Evolutionary conservation across 176 grass and related monocot genomes (phyloP), one percentile per base, ranked within the genome.

Genomic region (Panicum miliaceum): DNA sequence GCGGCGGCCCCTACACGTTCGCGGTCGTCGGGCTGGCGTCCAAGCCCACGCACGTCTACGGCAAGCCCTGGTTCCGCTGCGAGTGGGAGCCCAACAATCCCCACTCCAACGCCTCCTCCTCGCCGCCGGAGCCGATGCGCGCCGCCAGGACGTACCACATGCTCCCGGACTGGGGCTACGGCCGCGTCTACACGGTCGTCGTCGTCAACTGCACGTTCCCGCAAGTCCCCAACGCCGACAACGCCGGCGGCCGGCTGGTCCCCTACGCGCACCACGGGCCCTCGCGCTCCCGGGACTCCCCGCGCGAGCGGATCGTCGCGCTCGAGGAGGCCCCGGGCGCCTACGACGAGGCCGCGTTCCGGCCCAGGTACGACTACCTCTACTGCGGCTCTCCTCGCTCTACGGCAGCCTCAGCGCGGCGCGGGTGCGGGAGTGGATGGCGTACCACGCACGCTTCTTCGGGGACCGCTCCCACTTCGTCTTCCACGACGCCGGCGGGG

Each of bases 121-220:
- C 76, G 46, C 12, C 72, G 2, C 18, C 80, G 34, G 15, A 25
- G 57, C 84, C 67, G 16, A 79, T 88, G 36, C 85, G 85, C 60
- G 85, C 89, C 1, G 81, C 89, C 35, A 99, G 76, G 78, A 76
- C 93, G 12, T 99, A 94, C 88, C 89, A 90, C 83, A 96, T 99
- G 91, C 87, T 92, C 56, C 96, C 96, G 19, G 96, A 99, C 86
- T 99, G 96, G 96, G 96, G 96, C 82, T 99, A 99, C 84, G 96
- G 96, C 91, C 96, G 87, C 25, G 89, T 96, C 41, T 99, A 99
- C 89, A 96, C 96, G 22, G 91, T 92, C 22, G 93, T 99, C 47
- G 80, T 99, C 72, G 96, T 96, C 12, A 99, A 99, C 88, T 99
- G 96, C 92, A 99, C 96, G 5, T 99, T 99, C 89, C 25, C 87